Base-by-base conservation (phyloP, 2,329 filamentous ascomycete species). In the Aspergillaceae sp. region DNA sequence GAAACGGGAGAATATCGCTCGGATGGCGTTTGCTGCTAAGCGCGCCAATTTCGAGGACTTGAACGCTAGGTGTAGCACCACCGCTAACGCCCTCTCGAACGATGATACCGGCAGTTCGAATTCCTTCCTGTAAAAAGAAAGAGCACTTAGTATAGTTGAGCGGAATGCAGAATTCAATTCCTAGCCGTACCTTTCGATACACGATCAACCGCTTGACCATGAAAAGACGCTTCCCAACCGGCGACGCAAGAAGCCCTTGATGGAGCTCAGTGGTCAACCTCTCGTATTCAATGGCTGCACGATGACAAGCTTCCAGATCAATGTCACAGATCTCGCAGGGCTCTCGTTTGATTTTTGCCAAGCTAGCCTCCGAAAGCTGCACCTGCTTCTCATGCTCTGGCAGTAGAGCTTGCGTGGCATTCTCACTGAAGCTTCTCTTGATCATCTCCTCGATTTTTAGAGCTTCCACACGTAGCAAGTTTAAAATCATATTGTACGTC, bases 371-470 rank as follows among this genome's bases (percentile, higher is more conserved):
- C 0, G 90, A 94, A 2, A 95, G 57, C 63, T 91, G 89, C 50
- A 98, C 88, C 48, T 89, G 86, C 67, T 94, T 94, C 68, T 98
- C 90, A 58, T 97, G 91, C 66, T 97, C 90, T 0, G 92, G 92
- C 1, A 97, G 74, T 8, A 97, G 71, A 51, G 94, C 90, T 62
- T 98, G 92, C 0, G 91, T 97, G 27, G 91, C 91, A 67, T 98
- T 92, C 66, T 98, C 92, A 44, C 91, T 96, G 74, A 98, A 98
- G 65, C 90, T 96, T 54, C 92, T 85, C 76, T 98, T 98, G 74
- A 98, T 98, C 92, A 98, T 98, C 69, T 98, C 92, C 65, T 98
- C 92, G 56, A 98, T 97, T 72, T 96, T 97, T 54, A 98, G 71
- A 2, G 92, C 92, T 66, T 98, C 92, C 2, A 98, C 92, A 33